A percentile compares a stretch with the other conserved stretches of the same genome.
These are phyloP conservation scores for Picea sitchensis DNA, from an alignment of 75 land plant genomes.

Conservation along the genomic window DNA sequence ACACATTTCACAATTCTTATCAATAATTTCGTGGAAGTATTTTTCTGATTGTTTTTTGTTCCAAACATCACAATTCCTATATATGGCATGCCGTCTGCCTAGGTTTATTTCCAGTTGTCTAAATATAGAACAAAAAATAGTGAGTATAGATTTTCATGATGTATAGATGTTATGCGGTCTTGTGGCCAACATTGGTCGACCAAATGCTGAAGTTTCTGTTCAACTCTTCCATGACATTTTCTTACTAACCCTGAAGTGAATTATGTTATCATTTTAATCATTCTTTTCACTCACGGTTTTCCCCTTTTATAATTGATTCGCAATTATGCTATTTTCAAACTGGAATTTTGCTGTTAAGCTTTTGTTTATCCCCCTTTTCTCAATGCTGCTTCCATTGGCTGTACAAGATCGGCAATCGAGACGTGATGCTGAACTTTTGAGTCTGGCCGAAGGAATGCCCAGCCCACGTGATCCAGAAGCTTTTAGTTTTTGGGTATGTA, in stretches of 20 bases:
- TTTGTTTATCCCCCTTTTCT: not conserved
- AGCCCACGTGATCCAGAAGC: slow-evolving; percentile 61
- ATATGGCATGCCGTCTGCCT: not conserved
- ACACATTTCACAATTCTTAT: not conserved
- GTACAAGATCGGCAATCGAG: not conserved
- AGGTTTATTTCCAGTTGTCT: not conserved
- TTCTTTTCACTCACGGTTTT: not conserved
- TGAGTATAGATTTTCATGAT: not conserved
- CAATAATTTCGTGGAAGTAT: not conserved
- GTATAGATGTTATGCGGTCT: not conserved
- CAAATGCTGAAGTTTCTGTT: not conserved
- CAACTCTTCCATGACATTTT: not conserved
- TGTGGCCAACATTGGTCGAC: not conserved
- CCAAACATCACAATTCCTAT: not conserved
- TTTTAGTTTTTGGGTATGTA: slow-evolving; percentile 95
- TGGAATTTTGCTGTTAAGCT: not conserved
- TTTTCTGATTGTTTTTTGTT: not conserved
- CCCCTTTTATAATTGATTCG: not conserved
- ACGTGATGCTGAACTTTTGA: slow-evolving; percentile 29
- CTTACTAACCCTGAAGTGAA: not conserved
- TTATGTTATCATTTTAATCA: not conserved
- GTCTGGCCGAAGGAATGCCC: slow-evolving; percentile 73
- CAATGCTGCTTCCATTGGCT: not conserved
- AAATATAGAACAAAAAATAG: not conserved
- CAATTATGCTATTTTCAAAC: not conserved